A percentile compares a stretch with the other conserved stretches of the same genome.
phyloP scores from a whole-genome alignment of 768 basidiomycete species.

The Xanthoconium purpureum region DNA sequence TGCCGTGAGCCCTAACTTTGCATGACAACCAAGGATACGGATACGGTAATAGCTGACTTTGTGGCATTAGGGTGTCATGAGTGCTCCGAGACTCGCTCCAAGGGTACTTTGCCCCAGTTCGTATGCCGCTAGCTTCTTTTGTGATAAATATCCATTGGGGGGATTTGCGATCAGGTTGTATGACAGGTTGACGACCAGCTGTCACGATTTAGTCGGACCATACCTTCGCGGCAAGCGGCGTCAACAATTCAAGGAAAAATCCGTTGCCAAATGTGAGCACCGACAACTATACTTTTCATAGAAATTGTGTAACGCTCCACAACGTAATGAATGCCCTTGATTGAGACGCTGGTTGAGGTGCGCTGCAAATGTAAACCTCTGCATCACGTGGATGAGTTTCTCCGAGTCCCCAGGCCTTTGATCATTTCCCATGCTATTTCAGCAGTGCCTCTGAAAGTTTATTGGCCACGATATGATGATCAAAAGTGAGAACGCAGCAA shows the following conservation, averaged over 20 bases:
- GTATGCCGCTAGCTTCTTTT: too few species aligned
- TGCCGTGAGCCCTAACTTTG: too few species aligned
- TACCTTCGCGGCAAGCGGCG: not conserved
- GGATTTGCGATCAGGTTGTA: not conserved
- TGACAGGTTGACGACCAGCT: slow-evolving; percentile 9
- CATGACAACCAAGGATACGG: too few species aligned
- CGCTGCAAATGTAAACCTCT: not conserved
- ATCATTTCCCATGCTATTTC: not conserved
- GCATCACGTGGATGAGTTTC: too few species aligned
- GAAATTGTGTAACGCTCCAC: not conserved
- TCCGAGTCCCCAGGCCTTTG: not conserved
- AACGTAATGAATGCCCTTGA: not conserved
- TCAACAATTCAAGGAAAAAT: not conserved
- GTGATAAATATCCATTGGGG: not conserved
- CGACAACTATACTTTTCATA: too few species aligned
- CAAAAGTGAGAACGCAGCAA: not conserved
- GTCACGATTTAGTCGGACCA: not conserved
- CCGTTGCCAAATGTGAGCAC: not conserved
- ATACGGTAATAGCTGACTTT: not conserved
- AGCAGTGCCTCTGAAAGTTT: not conserved
- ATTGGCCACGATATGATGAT: not conserved
- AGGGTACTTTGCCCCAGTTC: not conserved
- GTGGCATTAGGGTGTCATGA: not conserved
- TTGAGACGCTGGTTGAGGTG: not conserved
- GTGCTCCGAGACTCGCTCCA: not conserved